These are phyloP conservation scores for Cladosporium sp. DNA, from an alignment of 2,329 filamentous ascomycete genomes.

Conservation along the genomic window DNA sequence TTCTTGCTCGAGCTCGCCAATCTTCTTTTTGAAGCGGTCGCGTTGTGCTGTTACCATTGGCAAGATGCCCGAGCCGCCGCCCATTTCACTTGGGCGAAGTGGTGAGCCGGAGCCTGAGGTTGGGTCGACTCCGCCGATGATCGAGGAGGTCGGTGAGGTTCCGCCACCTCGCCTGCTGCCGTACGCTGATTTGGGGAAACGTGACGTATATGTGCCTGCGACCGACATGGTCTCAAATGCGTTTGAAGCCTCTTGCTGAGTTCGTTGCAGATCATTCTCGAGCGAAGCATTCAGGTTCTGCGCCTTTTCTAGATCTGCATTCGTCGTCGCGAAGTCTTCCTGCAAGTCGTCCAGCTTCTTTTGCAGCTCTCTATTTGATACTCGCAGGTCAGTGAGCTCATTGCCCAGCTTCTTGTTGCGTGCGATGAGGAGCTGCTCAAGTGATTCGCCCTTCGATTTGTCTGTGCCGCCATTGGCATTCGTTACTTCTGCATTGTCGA, in stretches of 20 bases:
- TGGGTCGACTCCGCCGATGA: conserved; percentile 93
- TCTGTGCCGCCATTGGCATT: conserved; percentile 47
- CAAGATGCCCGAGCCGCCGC: conserved; percentile 79
- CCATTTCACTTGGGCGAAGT: conserved; percentile 62
- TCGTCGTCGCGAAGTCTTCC: conserved; percentile 76
- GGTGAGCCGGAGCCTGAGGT: conserved; percentile 44
- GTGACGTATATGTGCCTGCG: conserved; percentile 82
- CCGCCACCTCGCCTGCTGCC: conserved; percentile 61
- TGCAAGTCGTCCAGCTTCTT: conserved; percentile 73
- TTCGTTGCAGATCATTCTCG: conserved; percentile 82
- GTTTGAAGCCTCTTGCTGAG: conserved; percentile 81
- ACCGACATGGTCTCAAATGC: conserved; percentile 87
- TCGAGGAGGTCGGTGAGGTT: conserved; percentile 90
- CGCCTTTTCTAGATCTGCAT: conserved; percentile 79
- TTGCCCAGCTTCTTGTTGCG: conserved; percentile 96
- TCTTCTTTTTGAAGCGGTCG: conserved; percentile 97
- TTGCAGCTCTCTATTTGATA: conserved; percentile 91
- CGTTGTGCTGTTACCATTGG: conserved; percentile 98
- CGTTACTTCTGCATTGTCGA: conserved; percentile 38
- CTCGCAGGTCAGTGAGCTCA: conserved; percentile 84
- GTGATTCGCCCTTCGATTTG: conserved; percentile 49
- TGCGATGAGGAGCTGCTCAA: conserved; percentile 86
- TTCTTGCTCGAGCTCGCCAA: conserved; percentile 83
- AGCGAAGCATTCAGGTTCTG: conserved; percentile 81
- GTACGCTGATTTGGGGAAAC: conserved; percentile 64